Conservation (phyloP, 192 early-diverging fungal genomes). For the Funneliformis mosseae region DNA sequence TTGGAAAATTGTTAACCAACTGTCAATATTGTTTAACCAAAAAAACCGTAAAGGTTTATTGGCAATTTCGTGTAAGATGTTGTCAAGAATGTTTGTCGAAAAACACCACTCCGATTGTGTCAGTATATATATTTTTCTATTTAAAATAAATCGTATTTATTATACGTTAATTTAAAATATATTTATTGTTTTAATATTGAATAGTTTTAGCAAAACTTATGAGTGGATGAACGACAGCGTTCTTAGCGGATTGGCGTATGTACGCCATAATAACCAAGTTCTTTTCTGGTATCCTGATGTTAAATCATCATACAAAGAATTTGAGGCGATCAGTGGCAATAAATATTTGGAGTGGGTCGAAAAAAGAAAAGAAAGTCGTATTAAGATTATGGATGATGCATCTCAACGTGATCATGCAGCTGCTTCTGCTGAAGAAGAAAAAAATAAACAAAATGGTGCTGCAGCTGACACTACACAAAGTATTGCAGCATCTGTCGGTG, state of each 20-base stretch:
- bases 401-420: not conserved
- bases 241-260: not conserved
- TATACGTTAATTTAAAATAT: not conserved
- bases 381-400: conserved; percentile 19
- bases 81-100: conserved; percentile 27
- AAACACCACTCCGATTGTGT: conserved; percentile 4
- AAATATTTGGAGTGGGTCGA: not conserved
- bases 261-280: conserved; percentile 16
- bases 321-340: conserved; percentile 16
- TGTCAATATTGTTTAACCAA: conserved; percentile 24
- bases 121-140: conserved; percentile 2
- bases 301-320: conserved; percentile 20
- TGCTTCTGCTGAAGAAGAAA: conserved; percentile 17
- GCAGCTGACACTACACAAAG: conserved; percentile 3
- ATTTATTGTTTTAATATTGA: not conserved
- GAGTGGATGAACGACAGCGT: not conserved
- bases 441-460: not conserved
- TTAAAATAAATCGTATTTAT: not conserved
- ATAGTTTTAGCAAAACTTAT: conserved; percentile 11
- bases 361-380: conserved; percentile 4
- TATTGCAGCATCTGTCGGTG: not conserved
- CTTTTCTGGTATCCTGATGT: conserved; percentile 18
- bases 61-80: conserved; percentile 22
- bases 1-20: conserved; percentile 2
- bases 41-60: conserved; percentile 23